Base-by-base conservation (phyloP, 352 stramenopile species). In the Albugo candida region DNA sequence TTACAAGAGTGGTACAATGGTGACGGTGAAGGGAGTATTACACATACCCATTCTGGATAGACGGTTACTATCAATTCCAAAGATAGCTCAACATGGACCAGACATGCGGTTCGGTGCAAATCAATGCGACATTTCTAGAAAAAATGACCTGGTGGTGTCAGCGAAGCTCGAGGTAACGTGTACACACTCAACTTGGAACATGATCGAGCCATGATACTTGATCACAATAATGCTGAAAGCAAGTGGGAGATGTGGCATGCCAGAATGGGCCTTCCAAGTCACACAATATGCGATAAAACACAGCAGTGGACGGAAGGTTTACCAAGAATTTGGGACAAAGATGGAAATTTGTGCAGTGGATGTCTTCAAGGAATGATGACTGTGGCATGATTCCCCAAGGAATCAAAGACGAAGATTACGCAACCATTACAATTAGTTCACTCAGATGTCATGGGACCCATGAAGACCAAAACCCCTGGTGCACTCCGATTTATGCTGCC, bases 211-310 rank as follows among this genome's bases (percentile, higher is more conserved):
- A 34, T 52, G 12, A 38, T 39, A 35, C 35, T 47, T 0, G 36
- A 60, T n/a, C 49, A 60, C 48, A 0, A 21, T 0, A 40, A 18
- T 2, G 13, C 21, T 2, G 34, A 43, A 13, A 51, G 18, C 45
- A 17, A 59, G 53, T 56, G 47, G 53, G 42, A 61, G 47, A 4
- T 61, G 1, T 61, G 45, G 36, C 53, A 61, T 8, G 54, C 54
- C 11, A 46, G 50, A 1, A 50, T 61, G 31, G 50, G 53, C 0
- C 54, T 55, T 20, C 27, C 45, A 3, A 57, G 44, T 36, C 2
- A 48, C 31, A 35, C 51, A 19, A 35, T 27, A 8, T 24, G 50
- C 27, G 3, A 31, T 3, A 31, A 31, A 31, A 8, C 24, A 8
- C 35, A 52, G 14, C 27, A 13, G 1, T 24, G 36, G 11, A 61